A percentile compares a stretch with the other conserved stretches of the same genome.
Conservation (phyloP, 1,284 basidiomycete genomes). For the Cryptococcus hybrid region DNA sequence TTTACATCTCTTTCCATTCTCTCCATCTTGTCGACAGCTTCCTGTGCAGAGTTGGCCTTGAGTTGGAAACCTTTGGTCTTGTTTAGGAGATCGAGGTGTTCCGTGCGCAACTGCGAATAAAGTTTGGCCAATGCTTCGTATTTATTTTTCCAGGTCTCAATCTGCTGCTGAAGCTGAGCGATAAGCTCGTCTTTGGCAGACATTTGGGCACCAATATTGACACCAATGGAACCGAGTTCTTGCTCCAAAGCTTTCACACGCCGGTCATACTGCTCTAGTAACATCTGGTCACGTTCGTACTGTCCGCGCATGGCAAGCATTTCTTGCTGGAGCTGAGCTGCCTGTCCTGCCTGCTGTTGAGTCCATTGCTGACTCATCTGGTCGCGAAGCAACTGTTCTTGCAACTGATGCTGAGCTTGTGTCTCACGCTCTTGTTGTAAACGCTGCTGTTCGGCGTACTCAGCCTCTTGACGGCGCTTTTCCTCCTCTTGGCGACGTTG, state of each 20-base stretch:
- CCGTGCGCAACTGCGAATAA: constrained; percentile 95
- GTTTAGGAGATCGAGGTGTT: constrained; percentile 94
- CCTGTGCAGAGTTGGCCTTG: constrained; percentile 97
- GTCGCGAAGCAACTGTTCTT: constrained; percentile 84
- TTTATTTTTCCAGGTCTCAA: constrained; percentile 96
- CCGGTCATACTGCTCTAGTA: constrained; percentile 96
- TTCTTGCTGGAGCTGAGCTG: constrained; percentile 80
- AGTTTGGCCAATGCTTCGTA: constrained; percentile 98
- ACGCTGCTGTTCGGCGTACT: constrained; percentile 68
- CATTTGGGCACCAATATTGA: constrained; percentile 85
- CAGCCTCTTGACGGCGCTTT: constrained; percentile 77
- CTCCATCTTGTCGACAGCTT: constrained; percentile 99
- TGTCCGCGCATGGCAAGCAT: constrained; percentile 92
- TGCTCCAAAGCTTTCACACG: constrained; percentile 95
- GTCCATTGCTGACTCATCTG: constrained; percentile 62
- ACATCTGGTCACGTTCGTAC: constrained; percentile 96
- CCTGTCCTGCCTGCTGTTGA: constrained; percentile 58
- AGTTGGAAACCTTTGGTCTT: constrained; percentile 98
- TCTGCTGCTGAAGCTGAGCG: constrained; percentile 94
- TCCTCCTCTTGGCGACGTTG: constrained; percentile 73
- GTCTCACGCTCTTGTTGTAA: constrained; percentile 76
- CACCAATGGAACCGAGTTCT: constrained; percentile 75
- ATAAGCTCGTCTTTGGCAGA: constrained; percentile 93
- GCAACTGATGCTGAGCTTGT: constrained; percentile 79
- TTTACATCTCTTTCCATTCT: constrained; percentile 98